Evolutionary conservation across 2,329 filamentous ascomycete genomes (phyloP).

Genomic region (Aspergillus floridensis): DNA sequence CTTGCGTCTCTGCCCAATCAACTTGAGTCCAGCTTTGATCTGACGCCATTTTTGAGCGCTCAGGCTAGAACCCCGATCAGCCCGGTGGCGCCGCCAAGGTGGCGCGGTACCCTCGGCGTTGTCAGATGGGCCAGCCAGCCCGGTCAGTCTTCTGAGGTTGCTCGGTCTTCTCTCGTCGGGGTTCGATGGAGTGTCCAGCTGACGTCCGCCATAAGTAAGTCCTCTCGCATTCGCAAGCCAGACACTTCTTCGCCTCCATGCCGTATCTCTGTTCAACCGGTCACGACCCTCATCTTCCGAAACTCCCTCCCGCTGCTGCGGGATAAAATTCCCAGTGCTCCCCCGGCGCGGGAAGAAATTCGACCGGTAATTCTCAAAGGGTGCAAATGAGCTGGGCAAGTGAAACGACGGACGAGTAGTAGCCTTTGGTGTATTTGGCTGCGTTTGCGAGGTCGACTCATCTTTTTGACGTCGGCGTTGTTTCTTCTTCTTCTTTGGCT

Average conservation of each 20-base stretch:
- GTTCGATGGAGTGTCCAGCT: slow-evolving; percentile 50
- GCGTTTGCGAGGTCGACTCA: slow-evolving; percentile 56
- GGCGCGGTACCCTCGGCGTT: slow-evolving; percentile 63
- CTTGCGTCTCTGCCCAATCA: slow-evolving; percentile 73
- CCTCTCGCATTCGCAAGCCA: slow-evolving; percentile 52
- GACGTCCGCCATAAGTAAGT: slow-evolving; percentile 48
- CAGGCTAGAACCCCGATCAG: slow-evolving; percentile 68
- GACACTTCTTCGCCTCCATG: slow-evolving; percentile 60
- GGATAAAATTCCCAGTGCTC: slow-evolving; percentile 60
- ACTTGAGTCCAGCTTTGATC: slow-evolving; percentile 83
- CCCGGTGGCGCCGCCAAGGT: slow-evolving; percentile 49
- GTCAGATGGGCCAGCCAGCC: slow-evolving; percentile 61
- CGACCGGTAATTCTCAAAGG: slow-evolving; percentile 47
- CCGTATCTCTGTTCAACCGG: slow-evolving; percentile 54
- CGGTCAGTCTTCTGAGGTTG: slow-evolving; percentile 65
- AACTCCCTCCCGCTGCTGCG: slow-evolving; percentile 60
- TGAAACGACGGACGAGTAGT: slow-evolving; percentile 39
- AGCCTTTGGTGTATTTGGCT: slow-evolving; percentile 65
- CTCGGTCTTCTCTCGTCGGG: slow-evolving; percentile 57
- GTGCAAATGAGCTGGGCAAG: slow-evolving; percentile 47
- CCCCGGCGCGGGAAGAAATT: slow-evolving; percentile 61
- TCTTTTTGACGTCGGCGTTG: slow-evolving; percentile 58
- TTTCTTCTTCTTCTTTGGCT: slow-evolving; percentile 59
- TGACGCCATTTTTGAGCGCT: slow-evolving; percentile 84
- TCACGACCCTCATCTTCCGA: slow-evolving; percentile 75